Conservation (phyloP, 306 rosid genomes). For the Cyamopsis tetragonoloba region DNA sequence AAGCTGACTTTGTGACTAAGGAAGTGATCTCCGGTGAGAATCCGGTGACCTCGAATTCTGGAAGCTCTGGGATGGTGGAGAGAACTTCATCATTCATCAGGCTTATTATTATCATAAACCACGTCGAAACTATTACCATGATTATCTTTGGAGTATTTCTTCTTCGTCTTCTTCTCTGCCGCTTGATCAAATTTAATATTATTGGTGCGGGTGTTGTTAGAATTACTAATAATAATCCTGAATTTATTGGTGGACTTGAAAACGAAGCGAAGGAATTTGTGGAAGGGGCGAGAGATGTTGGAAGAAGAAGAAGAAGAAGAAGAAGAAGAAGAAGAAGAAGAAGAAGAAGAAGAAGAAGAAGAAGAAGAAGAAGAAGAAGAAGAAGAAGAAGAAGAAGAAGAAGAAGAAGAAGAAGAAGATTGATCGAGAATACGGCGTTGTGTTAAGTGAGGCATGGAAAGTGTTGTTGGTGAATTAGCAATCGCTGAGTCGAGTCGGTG, state of each 20-base stretch:
- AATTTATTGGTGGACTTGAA: slow-evolving; percentile 40
- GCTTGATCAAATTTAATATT: not conserved
- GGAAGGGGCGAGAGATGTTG: slow-evolving; percentile 60
- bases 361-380: too few relatives aligned
- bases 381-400: too few relatives aligned
- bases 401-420: too few relatives aligned
- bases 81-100: too few relatives aligned
- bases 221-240: not conserved
- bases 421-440: slow-evolving; percentile 1
- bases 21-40: slow-evolving; percentile 76
- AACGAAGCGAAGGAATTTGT: slow-evolving; percentile 60
- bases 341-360: too few relatives aligned
- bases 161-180: slow-evolving; percentile 19
- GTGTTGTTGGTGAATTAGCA: slow-evolving; percentile 45
- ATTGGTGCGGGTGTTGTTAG: not conserved
- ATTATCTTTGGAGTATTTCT: slow-evolving; percentile 38
- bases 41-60: slow-evolving; percentile 49
- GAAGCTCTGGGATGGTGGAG: slow-evolving; percentile 69
- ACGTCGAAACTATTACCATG: slow-evolving; percentile 49
- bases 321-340: too few relatives aligned
- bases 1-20: slow-evolving; percentile 47
- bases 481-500: slow-evolving; percentile 71
- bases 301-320: slow-evolving; percentile 30
- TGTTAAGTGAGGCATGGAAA: slow-evolving; percentile 72
- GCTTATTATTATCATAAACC: slow-evolving; percentile 50